Percentiles rank a stretch among this genome's conserved stretches.
Conservation (phyloP, 2,329 filamentous ascomycete genomes). For the Rhinocladiella mackenziei region DNA sequence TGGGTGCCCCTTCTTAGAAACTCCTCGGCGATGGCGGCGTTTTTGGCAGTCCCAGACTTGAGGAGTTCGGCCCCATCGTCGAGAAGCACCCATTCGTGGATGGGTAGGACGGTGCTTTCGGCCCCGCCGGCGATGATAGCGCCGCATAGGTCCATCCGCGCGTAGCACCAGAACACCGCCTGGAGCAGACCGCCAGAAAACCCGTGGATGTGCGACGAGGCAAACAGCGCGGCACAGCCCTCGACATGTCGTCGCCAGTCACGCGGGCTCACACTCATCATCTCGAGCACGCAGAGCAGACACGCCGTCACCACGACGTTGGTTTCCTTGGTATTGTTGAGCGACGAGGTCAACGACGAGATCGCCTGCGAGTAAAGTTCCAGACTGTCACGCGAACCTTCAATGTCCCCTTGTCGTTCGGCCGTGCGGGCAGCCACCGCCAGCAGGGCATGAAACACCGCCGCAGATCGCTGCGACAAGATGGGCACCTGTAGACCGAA, state of each 20-base stretch:
- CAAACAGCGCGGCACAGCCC: slow-evolving; percentile 53
- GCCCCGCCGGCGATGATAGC: slow-evolving; percentile 52
- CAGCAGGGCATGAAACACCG: slow-evolving; percentile 50
- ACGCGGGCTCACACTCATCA: slow-evolving; percentile 27
- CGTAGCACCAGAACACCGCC: slow-evolving; percentile 58
- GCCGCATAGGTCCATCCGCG: slow-evolving; percentile 55
- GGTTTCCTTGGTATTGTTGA: slow-evolving; percentile 9
- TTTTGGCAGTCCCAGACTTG: slow-evolving; percentile 7
- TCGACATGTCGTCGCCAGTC: slow-evolving; percentile 56
- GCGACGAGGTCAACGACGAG: slow-evolving; percentile 30
- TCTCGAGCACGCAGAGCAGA: slow-evolving; percentile 17
- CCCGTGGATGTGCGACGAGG: slow-evolving; percentile 50
- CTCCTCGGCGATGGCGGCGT: neutral
- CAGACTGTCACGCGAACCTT: slow-evolving; percentile 45
- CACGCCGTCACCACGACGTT: slow-evolving; percentile 13
- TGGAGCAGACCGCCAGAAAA: slow-evolving; percentile 50
- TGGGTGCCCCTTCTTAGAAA: slow-evolving; percentile 37
- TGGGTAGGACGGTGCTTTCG: slow-evolving; percentile 47
- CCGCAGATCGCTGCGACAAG: slow-evolving; percentile 34
- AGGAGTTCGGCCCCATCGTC: slow-evolving; percentile 35
- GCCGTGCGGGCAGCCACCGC: slow-evolving; percentile 53
- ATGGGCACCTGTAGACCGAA: slow-evolving; percentile 49
- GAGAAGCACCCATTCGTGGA: slow-evolving; percentile 47
- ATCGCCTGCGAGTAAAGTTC: slow-evolving; percentile 52
- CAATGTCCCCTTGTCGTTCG: slow-evolving; percentile 43